phyloP scores from a whole-genome alignment of 768 basidiomycete species.

The Hericium coralloides region DNA sequence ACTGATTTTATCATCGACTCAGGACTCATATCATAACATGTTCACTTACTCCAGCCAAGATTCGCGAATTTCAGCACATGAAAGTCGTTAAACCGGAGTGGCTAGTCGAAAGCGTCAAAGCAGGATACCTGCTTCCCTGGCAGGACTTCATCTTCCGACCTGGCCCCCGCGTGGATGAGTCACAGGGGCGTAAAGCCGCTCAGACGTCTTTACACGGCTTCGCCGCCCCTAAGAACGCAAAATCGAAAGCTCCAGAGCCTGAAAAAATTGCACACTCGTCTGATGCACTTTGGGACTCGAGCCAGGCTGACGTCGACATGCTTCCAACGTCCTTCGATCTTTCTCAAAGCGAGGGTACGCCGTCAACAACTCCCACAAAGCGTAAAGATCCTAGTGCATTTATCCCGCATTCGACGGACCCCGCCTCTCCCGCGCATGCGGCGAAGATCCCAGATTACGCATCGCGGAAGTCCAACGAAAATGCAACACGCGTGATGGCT shows the following conservation, averaged over 20 bases:
- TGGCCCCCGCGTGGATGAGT: constrained; percentile 35
- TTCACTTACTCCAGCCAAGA: constrained; percentile 83
- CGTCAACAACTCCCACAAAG: not conserved
- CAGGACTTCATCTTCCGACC: constrained; percentile 55
- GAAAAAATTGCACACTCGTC: not conserved
- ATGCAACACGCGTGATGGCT: constrained; percentile 73
- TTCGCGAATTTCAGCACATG: constrained; percentile 82
- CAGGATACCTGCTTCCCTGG: constrained; percentile 71
- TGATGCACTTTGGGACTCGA: not conserved
- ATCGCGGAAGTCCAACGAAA: constrained; percentile 53
- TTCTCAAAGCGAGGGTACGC: not conserved
- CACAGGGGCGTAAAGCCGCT: constrained; percentile 37
- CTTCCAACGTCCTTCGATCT: not conserved
- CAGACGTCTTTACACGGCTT: constrained; percentile 27
- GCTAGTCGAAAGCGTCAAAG: constrained; percentile 74
- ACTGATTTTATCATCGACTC: not conserved
- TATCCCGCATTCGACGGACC: constrained; percentile 33
- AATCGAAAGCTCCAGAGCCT: not conserved
- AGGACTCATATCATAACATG: constrained; percentile 92
- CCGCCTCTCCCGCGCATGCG: constrained; percentile 32
- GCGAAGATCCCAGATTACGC: constrained; percentile 57
- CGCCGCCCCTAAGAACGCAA: constrained; percentile 1
- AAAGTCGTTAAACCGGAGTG: constrained; percentile 87
- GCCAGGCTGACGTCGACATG: not conserved
- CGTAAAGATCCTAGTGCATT: constrained; percentile 3